Evolutionary conservation across 2,329 filamentous ascomycete genomes (phyloP).

Genomic region (Colletotrichum nymphaeae): DNA sequence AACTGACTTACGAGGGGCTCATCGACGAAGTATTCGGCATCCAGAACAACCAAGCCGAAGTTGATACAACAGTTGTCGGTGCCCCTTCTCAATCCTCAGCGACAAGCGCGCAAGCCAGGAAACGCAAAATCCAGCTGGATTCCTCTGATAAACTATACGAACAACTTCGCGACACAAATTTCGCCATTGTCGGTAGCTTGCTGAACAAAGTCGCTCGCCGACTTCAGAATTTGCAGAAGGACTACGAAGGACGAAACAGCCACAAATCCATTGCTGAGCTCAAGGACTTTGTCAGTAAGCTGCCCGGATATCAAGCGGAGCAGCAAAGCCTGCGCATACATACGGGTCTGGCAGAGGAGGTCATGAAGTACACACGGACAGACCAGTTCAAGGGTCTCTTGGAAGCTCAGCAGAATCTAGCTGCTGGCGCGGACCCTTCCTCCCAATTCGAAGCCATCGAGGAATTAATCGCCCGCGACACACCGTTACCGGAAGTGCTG

Average conservation of each 20-base stretch:
- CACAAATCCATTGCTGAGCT: conserved; percentile 89
- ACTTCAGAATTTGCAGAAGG: conserved; percentile 82
- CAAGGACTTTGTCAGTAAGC: conserved; percentile 92
- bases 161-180: conserved; percentile 91
- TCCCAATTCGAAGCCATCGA: conserved; percentile 92
- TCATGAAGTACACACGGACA: conserved; percentile 90
- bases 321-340: conserved; percentile 93
- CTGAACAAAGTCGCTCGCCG: conserved; percentile 92
- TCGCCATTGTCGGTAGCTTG: conserved; percentile 89
- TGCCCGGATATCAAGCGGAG: conserved; percentile 92
- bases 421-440: conserved; percentile 87
- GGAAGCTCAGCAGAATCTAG: conserved; percentile 95
- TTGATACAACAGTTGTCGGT: conserved; percentile 90
- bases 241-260: conserved; percentile 88
- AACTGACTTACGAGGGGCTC: conserved; percentile 95
- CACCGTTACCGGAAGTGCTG: conserved; percentile 83
- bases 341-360: conserved; percentile 91
- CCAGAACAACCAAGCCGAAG: conserved; percentile 90
- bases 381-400: conserved; percentile 89
- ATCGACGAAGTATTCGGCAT: conserved; percentile 95
- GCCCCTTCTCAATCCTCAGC: conserved; percentile 72
- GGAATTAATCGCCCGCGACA: conserved; percentile 91
- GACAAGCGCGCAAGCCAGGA: conserved; percentile 70
- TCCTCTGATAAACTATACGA: conserved; percentile 90
- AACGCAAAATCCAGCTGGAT: conserved; percentile 90